Conservation (phyloP, 306 rosid genomes). For the Leucaena leucocephala region DNA sequence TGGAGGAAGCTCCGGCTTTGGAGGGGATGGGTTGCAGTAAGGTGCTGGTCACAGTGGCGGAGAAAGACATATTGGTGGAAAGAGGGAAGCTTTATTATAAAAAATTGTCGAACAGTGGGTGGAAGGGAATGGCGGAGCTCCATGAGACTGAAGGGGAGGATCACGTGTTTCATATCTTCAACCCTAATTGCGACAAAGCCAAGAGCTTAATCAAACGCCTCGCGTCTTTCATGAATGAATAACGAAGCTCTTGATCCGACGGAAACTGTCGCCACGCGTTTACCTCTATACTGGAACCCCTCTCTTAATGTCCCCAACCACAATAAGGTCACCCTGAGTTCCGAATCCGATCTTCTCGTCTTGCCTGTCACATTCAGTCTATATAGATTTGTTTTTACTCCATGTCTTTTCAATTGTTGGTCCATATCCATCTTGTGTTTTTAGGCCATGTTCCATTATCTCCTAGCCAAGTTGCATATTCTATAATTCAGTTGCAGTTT, state of each 20-base stretch:
- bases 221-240: slow-evolving; percentile 51
- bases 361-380: not conserved
- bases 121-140: slow-evolving; percentile 61
- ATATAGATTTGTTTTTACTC: not conserved
- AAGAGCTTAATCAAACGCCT: slow-evolving; percentile 52
- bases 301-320: not conserved
- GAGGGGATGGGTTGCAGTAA: slow-evolving; percentile 50
- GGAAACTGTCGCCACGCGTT: not conserved
- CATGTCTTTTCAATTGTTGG: slow-evolving; percentile 1
- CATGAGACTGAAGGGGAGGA: slow-evolving; percentile 68
- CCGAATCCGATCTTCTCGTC: not conserved
- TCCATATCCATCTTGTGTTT: not conserved
- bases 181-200: slow-evolving; percentile 58
- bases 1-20: slow-evolving; percentile 62
- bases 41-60: slow-evolving; percentile 62
- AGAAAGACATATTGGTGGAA: slow-evolving; percentile 69
- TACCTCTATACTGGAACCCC: not conserved
- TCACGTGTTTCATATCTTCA: slow-evolving; percentile 66
- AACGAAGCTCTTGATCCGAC: not conserved
- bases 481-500: not conserved
- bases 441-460: not conserved
- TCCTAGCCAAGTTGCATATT: not conserved
- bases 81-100: slow-evolving; percentile 78
- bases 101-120: slow-evolving; percentile 50
- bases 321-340: not conserved